Evolutionary conservation across 1,284 basidiomycete genomes (phyloP).

Genomic region (Ganoderma sinense): DNA sequence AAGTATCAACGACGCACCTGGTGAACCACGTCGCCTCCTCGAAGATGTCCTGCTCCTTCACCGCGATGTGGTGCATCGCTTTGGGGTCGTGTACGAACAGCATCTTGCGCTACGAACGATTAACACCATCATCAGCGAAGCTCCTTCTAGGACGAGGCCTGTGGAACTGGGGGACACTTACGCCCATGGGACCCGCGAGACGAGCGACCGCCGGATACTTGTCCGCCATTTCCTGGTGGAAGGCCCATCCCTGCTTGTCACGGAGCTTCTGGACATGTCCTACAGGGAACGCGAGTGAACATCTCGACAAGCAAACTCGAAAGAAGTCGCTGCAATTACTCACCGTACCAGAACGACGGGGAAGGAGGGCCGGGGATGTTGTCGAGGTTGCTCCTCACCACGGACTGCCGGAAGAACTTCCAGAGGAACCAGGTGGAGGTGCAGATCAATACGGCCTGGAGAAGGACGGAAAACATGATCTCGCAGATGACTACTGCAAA

Average conservation of each 20-base stretch:
- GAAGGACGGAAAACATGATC: neutral
- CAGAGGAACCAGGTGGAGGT: conserved; percentile 19
- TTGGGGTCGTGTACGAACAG: conserved; percentile 37
- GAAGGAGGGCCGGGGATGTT: neutral
- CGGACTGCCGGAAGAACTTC: conserved; percentile 11
- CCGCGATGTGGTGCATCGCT: conserved; percentile 39
- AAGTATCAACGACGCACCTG: conserved; percentile 11
- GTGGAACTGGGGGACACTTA: neutral
- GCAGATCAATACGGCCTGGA: conserved; percentile 16
- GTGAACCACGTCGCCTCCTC: conserved; percentile 31
- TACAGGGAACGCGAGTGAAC: neutral
- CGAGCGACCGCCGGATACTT: conserved; percentile 32
- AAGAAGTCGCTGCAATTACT: too few relatives aligned
- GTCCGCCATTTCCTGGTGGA: conserved; percentile 25
- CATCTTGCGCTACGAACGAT: conserved; percentile 23
- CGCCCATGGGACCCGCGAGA: conserved; percentile 24
- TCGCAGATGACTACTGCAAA: neutral
- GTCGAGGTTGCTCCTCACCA: conserved; percentile 23
- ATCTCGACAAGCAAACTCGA: too few relatives aligned
- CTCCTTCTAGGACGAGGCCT: neutral
- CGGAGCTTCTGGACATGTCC: conserved; percentile 27
- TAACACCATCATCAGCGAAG: neutral
- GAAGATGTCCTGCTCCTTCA: conserved; percentile 42
- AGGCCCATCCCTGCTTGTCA: conserved; percentile 26
- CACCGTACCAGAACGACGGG: too few relatives aligned